These are phyloP conservation scores for Magnusiomyces tetraspermus DNA, from an alignment of 1,139 yeast species.

Conservation along the genomic window DNA sequence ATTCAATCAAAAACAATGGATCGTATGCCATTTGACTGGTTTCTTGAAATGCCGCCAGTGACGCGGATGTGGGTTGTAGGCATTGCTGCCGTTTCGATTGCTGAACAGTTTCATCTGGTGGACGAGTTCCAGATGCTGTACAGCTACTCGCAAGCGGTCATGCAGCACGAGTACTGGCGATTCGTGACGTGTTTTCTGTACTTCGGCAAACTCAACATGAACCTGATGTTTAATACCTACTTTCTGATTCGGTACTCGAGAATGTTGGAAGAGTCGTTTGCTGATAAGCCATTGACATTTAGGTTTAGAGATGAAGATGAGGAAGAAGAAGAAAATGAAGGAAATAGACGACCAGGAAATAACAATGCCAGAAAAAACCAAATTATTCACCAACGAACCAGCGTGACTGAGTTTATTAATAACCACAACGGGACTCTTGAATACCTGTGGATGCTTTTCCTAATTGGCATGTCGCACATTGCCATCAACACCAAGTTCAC, in stretches of 20 bases:
- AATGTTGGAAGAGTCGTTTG: constrained; percentile 35
- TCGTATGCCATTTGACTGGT: constrained; percentile 26
- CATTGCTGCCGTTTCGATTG: constrained; percentile 27
- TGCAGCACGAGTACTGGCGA: constrained; percentile 37
- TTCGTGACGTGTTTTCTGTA: constrained; percentile 37
- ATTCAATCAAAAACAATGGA: no score
- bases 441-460: constrained; percentile 35
- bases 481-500: constrained; percentile 17
- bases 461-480: not conserved
- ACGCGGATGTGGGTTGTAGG: constrained; percentile 28
- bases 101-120: constrained; percentile 30
- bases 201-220: constrained; percentile 36
- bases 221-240: constrained; percentile 32
- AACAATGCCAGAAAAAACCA: not conserved
- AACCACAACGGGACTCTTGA: constrained; percentile 28
- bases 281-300: not conserved
- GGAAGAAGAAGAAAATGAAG: not conserved
- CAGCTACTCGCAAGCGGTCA: constrained; percentile 19
- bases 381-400: not conserved
- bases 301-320: not conserved
- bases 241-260: constrained; percentile 35
- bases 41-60: constrained; percentile 28
- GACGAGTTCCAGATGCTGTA: constrained; percentile 21
- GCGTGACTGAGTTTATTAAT: not conserved
- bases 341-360: not conserved